phyloP scores from a whole-genome alignment of 495 filamentous ascomycete genomes.

The Umbilicaria muhlenbergii region DNA sequence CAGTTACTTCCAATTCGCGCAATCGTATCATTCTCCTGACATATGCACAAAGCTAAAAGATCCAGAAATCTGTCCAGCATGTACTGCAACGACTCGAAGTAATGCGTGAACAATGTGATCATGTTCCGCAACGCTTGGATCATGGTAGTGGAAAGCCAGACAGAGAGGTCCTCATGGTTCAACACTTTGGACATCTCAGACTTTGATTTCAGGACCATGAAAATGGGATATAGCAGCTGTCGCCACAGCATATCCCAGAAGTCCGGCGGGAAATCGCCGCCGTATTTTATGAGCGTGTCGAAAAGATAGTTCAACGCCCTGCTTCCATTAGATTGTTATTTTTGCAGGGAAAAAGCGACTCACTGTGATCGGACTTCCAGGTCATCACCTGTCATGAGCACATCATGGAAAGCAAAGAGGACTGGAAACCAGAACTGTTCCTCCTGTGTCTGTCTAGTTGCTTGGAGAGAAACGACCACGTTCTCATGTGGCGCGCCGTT shows the following conservation, averaged over 20 bases:
- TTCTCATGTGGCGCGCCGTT: slow-evolving; percentile 27
- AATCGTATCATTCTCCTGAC: slow-evolving; percentile 97
- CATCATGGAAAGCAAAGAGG: slow-evolving; percentile 95
- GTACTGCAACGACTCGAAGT: slow-evolving; percentile 86
- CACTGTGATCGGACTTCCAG: slow-evolving; percentile 78
- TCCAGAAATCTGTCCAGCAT: slow-evolving; percentile 95
- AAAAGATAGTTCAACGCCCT: slow-evolving; percentile 93
- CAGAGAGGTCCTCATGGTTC: slow-evolving; percentile 88
- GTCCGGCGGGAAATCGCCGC: slow-evolving; percentile 77
- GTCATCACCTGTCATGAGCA: slow-evolving; percentile 97
- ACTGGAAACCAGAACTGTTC: slow-evolving; percentile 99
- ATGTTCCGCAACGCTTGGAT: slow-evolving; percentile 96
- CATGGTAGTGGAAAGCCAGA: slow-evolving; percentile 99
- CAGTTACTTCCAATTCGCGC: slow-evolving; percentile 97
- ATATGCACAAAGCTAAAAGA: slow-evolving; percentile 86
- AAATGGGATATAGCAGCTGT: slow-evolving; percentile 92
- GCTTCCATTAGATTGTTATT: background rate
- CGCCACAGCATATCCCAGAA: slow-evolving; percentile 99
- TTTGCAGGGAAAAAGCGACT: slow-evolving; percentile 4
- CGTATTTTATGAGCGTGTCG: slow-evolving; percentile 76
- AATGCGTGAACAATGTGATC: slow-evolving; percentile 96
- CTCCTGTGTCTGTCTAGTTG: slow-evolving; percentile 53
- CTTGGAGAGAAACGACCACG: slow-evolving; percentile 29
- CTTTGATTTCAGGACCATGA: slow-evolving; percentile 90
- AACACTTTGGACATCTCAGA: slow-evolving; percentile 89